Base-by-base conservation (phyloP, 352 stramenopile genomes). In the Phytophthora palmivora region DNA sequence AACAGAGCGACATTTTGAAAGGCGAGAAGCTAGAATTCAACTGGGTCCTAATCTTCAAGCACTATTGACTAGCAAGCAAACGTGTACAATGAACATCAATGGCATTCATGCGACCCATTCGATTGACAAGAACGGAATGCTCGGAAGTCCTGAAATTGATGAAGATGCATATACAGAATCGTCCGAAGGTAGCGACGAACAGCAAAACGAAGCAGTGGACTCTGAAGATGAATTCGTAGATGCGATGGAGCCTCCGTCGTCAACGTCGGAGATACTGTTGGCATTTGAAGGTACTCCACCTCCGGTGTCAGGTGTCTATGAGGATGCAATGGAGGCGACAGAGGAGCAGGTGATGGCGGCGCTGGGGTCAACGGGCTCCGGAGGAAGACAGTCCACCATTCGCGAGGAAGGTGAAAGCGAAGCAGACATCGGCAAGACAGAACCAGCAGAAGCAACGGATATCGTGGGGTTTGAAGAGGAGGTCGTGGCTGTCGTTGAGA, bases 201-300 rank as follows among this genome's bases (percentile, higher is more conserved):
- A 34, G 30, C 30, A 34, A 9, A 34, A 34, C 11, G 50, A 59
- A 19, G 45, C 18, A 15, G 42, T 10, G 8, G 67, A 76, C 10
- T 72, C 62, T 1, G 67, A 76, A 30, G 67, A 75, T 21, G 67
- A 76, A 44, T 76, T 72, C 26, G 32, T 41, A 34, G 67, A 76
- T 43, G 67, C 62, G 21, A 21, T 63, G 36, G 62, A 67, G n/a
- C 33, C 61, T 6, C 61, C 56, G 18, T 71, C 49, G 36, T 69
- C 64, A 2, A 68, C 57, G 11, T 37, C 39, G 2, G 41, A 37
- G 4, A 30, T 58, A 30, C 5, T 47, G 19, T 10, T 62, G 39
- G n/a, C 19, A 1, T 63, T 64, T 48, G 62, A 57, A n/a, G 34
- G 28, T n/a, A 24, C 6, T 26, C 24, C 26, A n/a, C 37, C 67